A percentile compares a stretch with the other conserved stretches of the same genome.
Conservation (phyloP, 331 rosid species). For the Cucumis variabilis region DNA sequence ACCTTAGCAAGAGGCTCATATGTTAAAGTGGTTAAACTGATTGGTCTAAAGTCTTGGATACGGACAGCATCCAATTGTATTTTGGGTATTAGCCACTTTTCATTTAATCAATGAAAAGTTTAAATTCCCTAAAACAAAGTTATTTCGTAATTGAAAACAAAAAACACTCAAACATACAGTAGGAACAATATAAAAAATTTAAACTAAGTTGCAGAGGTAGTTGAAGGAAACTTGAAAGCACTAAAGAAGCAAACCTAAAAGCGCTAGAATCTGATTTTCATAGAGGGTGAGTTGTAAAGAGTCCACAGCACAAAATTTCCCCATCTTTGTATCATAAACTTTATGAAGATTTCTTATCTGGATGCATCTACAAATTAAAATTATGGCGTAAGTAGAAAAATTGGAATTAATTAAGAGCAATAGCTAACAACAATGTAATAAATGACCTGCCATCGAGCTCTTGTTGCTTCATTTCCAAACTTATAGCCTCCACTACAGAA, state of each 20-base stretch:
- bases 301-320: constrained; percentile 89
- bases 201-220: background rate
- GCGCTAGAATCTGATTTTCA: constrained; percentile 98
- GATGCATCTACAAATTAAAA: constrained; percentile 74
- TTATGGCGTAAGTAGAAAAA: constrained; percentile 11
- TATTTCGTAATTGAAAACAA: background rate
- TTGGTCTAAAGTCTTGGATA: too few relatives aligned
- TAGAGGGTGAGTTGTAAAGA: constrained; percentile 78
- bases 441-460: constrained; percentile 90
- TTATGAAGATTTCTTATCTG: constrained; percentile 90
- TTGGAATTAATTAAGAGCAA: constrained; percentile 4
- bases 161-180: too few relatives aligned
- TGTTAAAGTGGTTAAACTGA: too few relatives aligned
- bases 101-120: background rate
- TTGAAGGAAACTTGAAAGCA: background rate
- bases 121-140: background rate
- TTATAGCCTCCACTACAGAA: constrained; percentile 71
- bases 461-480: constrained; percentile 94
- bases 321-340: constrained; percentile 81
- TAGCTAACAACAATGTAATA: constrained; percentile 32
- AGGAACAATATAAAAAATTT: background rate
- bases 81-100: too few relatives aligned
- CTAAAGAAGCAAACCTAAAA: constrained; percentile 67
- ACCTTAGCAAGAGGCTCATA: too few relatives aligned
- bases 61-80: too few relatives aligned